Evolutionary conservation across 179 eudicot genomes (phyloP), one percentile per base, ranked within the genome.

Genomic region (Amaranthus tricolor): DNA sequence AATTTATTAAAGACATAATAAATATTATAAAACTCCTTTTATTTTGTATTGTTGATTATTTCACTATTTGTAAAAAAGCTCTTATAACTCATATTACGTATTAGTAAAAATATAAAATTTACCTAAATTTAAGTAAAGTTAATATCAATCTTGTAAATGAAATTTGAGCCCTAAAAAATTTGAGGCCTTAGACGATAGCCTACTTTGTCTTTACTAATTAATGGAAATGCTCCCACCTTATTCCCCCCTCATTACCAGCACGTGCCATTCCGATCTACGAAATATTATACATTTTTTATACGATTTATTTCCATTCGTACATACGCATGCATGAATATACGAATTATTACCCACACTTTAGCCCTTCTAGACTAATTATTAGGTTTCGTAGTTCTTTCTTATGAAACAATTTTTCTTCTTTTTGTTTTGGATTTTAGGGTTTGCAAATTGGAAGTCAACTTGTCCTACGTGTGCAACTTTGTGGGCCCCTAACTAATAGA

Each of bases 231-330:
- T 12, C 49, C 78, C 72, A 66, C 65, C 5, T 16, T 47, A 24
- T 73, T 62, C 56, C 53, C 12, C 7, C 54, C 49, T 65, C 62
- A 55, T 51, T 59, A 68, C 66, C 24, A 57, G 66, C 78, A 75
- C 78, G 67, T 75, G 78, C 67, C 67, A 17, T 58, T 67, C 78
- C 19, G 2, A 20, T 74, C 43, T 48, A 64, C 62, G 54, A 21
- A 31, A 31, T 31, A 2, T 31, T 31, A 40, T 64, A 67, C 53
- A 24, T 64, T 20, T 55, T 14, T 45, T 16, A 31, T 73, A 51
- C 64, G 43, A 50, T 63, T 52, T 7, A 9, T 10, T 63, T 63
- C 40, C 40, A 31, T 4, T 31, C 40, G 40, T n/a, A n/a, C 16
- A 63, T 66, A 44, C 62, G 60, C 53, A 60, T 61, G 58, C 67